These are phyloP conservation scores for Aquilaria malaccensis DNA, from an alignment of 345 rosid genomes.

Conservation along the genomic window DNA sequence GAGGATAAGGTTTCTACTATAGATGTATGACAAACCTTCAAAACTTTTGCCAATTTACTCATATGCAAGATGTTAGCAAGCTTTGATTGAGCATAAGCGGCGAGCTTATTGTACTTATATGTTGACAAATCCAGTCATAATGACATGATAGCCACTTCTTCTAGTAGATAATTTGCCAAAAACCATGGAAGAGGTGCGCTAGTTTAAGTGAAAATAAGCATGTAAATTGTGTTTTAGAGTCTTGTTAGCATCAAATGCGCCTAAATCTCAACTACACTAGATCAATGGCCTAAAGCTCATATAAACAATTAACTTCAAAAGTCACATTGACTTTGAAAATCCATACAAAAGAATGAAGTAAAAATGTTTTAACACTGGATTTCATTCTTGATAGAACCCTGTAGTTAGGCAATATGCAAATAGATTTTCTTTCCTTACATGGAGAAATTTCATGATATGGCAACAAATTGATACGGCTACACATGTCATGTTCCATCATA, in stretches of 20 bases:
- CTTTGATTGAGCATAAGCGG: conserved; percentile 51
- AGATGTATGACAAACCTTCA: conserved; percentile 27
- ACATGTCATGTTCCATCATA: too few relatives aligned
- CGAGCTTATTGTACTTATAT: conserved; percentile 28
- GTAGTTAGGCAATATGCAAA: too few relatives aligned
- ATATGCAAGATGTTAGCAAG: conserved; percentile 63
- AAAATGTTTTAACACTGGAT: too few relatives aligned
- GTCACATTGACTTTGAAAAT: too few relatives aligned
- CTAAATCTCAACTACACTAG: background rate
- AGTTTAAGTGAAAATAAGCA: background rate
- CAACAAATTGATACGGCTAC: too few relatives aligned
- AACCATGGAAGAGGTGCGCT: too few relatives aligned
- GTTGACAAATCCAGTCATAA: background rate
- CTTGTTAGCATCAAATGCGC: background rate
- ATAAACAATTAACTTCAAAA: background rate
- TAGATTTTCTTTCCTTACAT: too few relatives aligned
- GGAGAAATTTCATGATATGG: too few relatives aligned
- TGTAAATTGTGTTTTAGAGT: background rate
- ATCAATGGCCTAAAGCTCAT: background rate
- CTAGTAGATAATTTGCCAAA: too few relatives aligned
- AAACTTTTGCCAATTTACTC: conserved; percentile 39
- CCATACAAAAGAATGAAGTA: too few relatives aligned
- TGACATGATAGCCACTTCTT: too few relatives aligned
- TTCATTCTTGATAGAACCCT: too few relatives aligned
- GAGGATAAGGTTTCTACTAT: background rate